These are phyloP conservation scores for Staphylotrichum longicolle DNA, from an alignment of 495 filamentous ascomycete species.

Conservation along the genomic window DNA sequence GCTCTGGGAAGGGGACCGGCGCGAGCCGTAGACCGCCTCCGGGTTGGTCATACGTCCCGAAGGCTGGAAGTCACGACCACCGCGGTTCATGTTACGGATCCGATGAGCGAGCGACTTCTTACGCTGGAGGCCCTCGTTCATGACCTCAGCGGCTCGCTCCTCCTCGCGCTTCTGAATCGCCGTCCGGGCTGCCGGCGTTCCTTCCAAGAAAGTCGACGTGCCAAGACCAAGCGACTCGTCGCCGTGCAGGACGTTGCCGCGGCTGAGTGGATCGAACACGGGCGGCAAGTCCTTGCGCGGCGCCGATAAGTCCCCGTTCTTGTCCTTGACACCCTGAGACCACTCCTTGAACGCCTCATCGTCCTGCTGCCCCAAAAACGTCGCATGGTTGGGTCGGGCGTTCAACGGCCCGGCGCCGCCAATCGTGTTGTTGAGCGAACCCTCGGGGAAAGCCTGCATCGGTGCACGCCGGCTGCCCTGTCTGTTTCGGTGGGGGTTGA, in stretches of 20 bases:
- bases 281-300: conserved; percentile 41
- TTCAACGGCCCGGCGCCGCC: conserved; percentile 86
- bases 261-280: conserved; percentile 50
- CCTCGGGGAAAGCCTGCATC: conserved; percentile 94
- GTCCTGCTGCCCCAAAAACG: conserved; percentile 73
- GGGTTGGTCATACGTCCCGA: conserved; percentile 54
- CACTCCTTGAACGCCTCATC: conserved; percentile 88
- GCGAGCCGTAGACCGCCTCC: conserved; percentile 39
- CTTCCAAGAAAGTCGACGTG: conserved; percentile 94
- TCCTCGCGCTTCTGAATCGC: conserved; percentile 77
- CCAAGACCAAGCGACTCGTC: conserved; percentile 81
- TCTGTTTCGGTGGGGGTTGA: conserved; percentile 92
- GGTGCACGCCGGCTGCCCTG: conserved; percentile 79
- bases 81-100: conserved; percentile 65
- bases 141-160: conserved; percentile 54
- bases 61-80: conserved; percentile 50
- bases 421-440: conserved; percentile 85
- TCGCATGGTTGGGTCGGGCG: conserved; percentile 73
- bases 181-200: conserved; percentile 79
- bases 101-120: conserved; percentile 94
- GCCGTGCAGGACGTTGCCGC: conserved; percentile 73
- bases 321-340: conserved; percentile 35
- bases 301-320: conserved; percentile 1
- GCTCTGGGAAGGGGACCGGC: conserved; percentile 52
- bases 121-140: conserved; percentile 67